These are phyloP conservation scores for Hypoxylon sp. DNA, from an alignment of 2,329 filamentous ascomycete genomes.

Conservation along the genomic window DNA sequence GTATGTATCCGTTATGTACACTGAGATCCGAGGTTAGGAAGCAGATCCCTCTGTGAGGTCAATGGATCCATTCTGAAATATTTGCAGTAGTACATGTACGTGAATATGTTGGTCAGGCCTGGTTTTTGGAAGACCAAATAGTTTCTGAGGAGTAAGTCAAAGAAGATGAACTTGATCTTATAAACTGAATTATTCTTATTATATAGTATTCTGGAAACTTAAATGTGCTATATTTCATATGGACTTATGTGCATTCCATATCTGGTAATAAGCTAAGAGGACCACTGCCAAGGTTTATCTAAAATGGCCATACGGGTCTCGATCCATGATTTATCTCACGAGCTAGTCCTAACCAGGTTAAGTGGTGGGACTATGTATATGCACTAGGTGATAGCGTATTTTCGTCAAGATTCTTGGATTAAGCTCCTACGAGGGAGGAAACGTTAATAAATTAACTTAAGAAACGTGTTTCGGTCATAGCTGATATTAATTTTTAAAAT, in stretches of 20 bases:
- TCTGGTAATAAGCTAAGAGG: slow-evolving; percentile 11
- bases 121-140: background rate
- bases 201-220: no score
- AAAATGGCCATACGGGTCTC: slow-evolving; percentile 23
- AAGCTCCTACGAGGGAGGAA: slow-evolving; percentile 9
- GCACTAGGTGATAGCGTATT: background rate
- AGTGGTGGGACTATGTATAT: slow-evolving; percentile 3
- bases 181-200: background rate
- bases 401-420: background rate
- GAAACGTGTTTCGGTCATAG: background rate
- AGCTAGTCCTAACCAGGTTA: slow-evolving; percentile 16
- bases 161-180: no score
- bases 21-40: slow-evolving; percentile 37
- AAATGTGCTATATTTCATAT: no score
- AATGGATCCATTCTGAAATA: slow-evolving; percentile 26
- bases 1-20: slow-evolving; percentile 16
- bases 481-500: background rate
- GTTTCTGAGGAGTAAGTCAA: no score
- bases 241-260: no score
- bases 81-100: background rate
- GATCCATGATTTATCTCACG: slow-evolving; percentile 11
- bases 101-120: background rate
- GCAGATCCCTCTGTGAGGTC: slow-evolving; percentile 39
- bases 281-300: slow-evolving; percentile 23
- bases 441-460: slow-evolving; percentile 3